phyloP scores from a whole-genome alignment of 805 yeast species.

The Debaryomyces prosopidis region DNA sequence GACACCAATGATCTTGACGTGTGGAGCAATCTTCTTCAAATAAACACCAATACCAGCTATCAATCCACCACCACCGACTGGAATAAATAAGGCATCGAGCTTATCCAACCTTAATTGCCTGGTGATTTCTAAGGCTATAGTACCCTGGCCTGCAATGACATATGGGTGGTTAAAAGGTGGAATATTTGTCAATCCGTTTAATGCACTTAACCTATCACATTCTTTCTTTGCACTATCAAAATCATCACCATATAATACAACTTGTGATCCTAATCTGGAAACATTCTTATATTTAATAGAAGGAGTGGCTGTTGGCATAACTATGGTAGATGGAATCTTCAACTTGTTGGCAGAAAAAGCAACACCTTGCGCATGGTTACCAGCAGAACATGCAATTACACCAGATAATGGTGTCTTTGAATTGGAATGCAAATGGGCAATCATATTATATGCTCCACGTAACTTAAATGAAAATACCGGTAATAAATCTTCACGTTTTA shows the following conservation, averaged over 20 bases:
- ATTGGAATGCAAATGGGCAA: slow-evolving; percentile 74
- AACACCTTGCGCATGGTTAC: slow-evolving; percentile 99
- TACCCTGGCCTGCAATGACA: slow-evolving; percentile 98
- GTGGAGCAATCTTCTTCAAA: slow-evolving; percentile 95
- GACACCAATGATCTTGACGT: slow-evolving; percentile 91
- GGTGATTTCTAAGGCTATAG: slow-evolving; percentile 89
- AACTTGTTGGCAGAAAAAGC: slow-evolving; percentile 86
- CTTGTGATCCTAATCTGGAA: slow-evolving; percentile 88
- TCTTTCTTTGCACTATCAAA: slow-evolving; percentile 94
- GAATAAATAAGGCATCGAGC: slow-evolving; percentile 83
- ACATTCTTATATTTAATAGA: slow-evolving; percentile 92
- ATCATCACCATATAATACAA: slow-evolving; percentile 89
- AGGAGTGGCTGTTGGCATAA: slow-evolving; percentile 98
- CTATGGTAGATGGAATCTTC: slow-evolving; percentile 91
- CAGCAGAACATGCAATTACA: slow-evolving; percentile 97
- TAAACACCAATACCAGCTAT: slow-evolving; percentile 90
- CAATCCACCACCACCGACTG: slow-evolving; percentile 97
- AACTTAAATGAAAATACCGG: slow-evolving; percentile 96
- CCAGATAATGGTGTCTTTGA: slow-evolving; percentile 67
- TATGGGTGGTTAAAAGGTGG: slow-evolving; percentile 99
- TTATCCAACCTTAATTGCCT: slow-evolving; percentile 80
- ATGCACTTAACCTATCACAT: slow-evolving; percentile 68
- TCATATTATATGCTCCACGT: slow-evolving; percentile 97
- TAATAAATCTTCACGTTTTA: slow-evolving; percentile 89
- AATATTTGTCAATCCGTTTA: slow-evolving; percentile 78